phyloP scores from a whole-genome alignment of 2,329 filamentous ascomycete species.

The Xylariaceae sp. region DNA sequence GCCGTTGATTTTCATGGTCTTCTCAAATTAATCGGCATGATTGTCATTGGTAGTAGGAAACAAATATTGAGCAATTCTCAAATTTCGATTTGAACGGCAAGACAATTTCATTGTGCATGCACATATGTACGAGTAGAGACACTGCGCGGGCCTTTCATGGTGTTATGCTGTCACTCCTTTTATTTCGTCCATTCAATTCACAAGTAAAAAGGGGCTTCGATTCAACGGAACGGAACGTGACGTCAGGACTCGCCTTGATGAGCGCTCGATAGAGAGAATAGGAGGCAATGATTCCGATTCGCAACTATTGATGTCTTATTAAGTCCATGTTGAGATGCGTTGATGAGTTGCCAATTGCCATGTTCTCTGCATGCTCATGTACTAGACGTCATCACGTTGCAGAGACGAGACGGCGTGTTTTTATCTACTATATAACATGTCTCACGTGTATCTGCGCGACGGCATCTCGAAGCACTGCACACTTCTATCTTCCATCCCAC shows the following conservation, averaged over 20 bases:
- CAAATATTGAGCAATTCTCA: too few relatives aligned
- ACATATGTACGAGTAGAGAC: too few relatives aligned
- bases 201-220: not conserved
- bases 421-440: not conserved
- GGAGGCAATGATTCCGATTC: not conserved
- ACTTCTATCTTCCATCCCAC: not conserved
- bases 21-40: too few relatives aligned
- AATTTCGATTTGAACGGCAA: too few relatives aligned
- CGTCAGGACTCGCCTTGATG: constrained; percentile 11
- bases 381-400: constrained; percentile 26
- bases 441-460: not conserved
- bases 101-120: too few relatives aligned
- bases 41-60: too few relatives aligned
- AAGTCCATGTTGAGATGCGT: not conserved
- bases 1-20: too few relatives aligned
- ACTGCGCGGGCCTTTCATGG: not conserved
- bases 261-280: not conserved
- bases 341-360: not conserved
- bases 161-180: not conserved
- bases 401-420: not conserved
- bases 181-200: not conserved
- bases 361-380: constrained; percentile 1
- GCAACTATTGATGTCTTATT: not conserved
- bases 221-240: not conserved
- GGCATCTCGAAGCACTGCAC: not conserved